Percentiles rank a stretch among this genome's conserved stretches.
Conservation (phyloP, 768 basidiomycete species). For the Russula sp. region DNA sequence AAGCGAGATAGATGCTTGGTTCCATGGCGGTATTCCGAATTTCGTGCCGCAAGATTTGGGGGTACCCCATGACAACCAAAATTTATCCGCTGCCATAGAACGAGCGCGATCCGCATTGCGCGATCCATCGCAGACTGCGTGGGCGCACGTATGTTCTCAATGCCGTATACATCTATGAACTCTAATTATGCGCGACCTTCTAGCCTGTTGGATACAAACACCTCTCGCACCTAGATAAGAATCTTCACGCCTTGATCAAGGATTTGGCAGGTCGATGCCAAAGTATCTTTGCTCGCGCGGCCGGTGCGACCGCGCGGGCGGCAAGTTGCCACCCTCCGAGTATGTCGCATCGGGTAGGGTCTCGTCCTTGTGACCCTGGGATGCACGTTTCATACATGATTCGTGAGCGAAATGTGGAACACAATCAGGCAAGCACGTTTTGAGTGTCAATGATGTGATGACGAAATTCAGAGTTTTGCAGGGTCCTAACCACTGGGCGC, state of each 20-base stretch:
- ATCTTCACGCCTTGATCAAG: slow-evolving; percentile 56
- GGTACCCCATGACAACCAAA: slow-evolving; percentile 31
- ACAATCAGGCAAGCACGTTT: slow-evolving; percentile 22
- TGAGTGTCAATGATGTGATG: slow-evolving; percentile 9
- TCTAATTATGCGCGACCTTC: slow-evolving; percentile 11
- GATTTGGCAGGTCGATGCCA: slow-evolving; percentile 57
- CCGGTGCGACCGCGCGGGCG: slow-evolving; percentile 56
- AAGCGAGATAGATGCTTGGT: slow-evolving; percentile 75
- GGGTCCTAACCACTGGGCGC: slow-evolving; percentile 6
- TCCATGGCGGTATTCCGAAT: slow-evolving; percentile 52
- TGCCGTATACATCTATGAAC: slow-evolving; percentile 6
- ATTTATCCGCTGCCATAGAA: slow-evolving; percentile 38
- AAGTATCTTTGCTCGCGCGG: slow-evolving; percentile 53
- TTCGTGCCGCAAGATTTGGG: slow-evolving; percentile 46
- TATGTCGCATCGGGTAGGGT: slow-evolving; percentile 20
- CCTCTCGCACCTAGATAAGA: slow-evolving; percentile 54
- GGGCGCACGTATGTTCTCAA: slow-evolving; percentile 43
- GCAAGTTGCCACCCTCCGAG: slow-evolving; percentile 28
- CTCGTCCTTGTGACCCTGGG: slow-evolving; percentile 1
- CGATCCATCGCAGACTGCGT: slow-evolving; percentile 40
- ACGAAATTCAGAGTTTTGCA: slow-evolving; percentile 11
- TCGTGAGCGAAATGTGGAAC: slow-evolving; percentile 17
- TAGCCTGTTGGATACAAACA: slow-evolving; percentile 44
- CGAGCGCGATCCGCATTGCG: slow-evolving; percentile 42
- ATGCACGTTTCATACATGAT: slow-evolving; percentile 18